Conservation (phyloP, 2,329 filamentous ascomycete genomes). For the Arthrobotrys musiformis region DNA sequence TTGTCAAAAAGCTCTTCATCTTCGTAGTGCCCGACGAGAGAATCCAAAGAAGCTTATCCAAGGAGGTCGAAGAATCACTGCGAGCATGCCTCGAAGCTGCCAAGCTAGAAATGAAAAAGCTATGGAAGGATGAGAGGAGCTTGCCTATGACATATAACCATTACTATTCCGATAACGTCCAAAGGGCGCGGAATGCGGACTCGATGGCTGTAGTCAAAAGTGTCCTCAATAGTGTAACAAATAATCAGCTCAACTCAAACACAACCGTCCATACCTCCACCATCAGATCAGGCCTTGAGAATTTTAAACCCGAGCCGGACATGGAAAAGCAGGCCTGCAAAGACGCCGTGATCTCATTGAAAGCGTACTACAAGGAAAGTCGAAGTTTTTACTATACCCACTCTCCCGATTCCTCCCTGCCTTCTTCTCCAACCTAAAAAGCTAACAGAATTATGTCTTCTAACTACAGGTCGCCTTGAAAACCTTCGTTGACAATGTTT, state of each 20-base stretch:
- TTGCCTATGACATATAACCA: conserved; percentile 63
- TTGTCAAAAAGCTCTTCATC: conserved; percentile 49
- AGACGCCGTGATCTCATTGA: conserved; percentile 60
- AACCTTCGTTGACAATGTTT: conserved; percentile 61
- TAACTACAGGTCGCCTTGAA: conserved; percentile 60
- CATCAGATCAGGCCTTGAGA: neutral
- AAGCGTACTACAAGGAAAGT: conserved; percentile 61
- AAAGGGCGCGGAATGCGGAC: conserved; percentile 55
- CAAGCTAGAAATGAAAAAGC: conserved; percentile 58
- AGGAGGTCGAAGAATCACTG: conserved; percentile 45
- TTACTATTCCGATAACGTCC: conserved; percentile 61
- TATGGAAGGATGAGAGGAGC: conserved; percentile 60
- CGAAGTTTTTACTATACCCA: neutral
- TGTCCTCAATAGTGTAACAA: neutral
- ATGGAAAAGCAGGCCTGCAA: conserved; percentile 60
- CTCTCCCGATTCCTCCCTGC: too few species aligned
- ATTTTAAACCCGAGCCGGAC: conserved; percentile 42
- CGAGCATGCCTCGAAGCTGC: conserved; percentile 38
- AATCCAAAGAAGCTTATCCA: conserved; percentile 29
- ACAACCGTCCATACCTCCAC: neutral
- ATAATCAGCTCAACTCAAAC: neutral
- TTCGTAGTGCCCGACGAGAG: conserved; percentile 57
- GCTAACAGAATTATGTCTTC: neutral
- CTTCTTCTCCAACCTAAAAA: neutral
- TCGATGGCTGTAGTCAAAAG: neutral